Percentiles rank a stretch among this genome's conserved stretches.
Conservation (phyloP, 495 filamentous ascomycete genomes). For the Viridothelium virens region DNA sequence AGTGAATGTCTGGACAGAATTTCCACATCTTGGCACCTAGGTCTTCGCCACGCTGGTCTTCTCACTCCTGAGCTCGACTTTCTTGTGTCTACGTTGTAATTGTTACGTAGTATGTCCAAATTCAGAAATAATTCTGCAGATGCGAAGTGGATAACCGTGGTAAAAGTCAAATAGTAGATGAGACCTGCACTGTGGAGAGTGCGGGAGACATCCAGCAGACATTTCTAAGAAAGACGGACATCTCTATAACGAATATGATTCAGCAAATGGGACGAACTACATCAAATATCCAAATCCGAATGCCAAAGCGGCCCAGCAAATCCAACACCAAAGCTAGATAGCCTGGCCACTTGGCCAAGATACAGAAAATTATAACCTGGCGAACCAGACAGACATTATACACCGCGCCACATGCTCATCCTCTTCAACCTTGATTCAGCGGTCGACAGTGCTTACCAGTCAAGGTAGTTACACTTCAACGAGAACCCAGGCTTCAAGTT, state of each 20-base stretch:
- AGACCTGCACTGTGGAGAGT: too few species aligned
- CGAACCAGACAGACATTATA: neutral
- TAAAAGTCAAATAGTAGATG: too few species aligned
- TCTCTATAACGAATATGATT: neutral
- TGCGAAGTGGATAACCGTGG: too few species aligned
- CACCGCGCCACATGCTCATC: neutral
- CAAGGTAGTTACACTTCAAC: slow-evolving; percentile 44
- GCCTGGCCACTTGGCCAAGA: neutral
- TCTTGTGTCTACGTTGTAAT: too few species aligned
- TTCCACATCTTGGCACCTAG: too few species aligned
- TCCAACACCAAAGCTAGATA: slow-evolving; percentile 2
- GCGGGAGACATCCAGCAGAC: too few species aligned
- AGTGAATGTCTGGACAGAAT: too few species aligned
- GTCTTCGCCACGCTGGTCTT: too few species aligned
- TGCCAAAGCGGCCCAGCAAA: neutral
- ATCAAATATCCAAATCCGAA: neutral
- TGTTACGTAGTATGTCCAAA: too few species aligned
- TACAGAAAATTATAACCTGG: neutral
- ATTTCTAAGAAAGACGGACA: neutral
- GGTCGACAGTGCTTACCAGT: neutral
- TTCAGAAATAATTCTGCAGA: too few species aligned
- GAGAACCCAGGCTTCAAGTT: slow-evolving; percentile 50
- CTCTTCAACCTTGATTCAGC: neutral
- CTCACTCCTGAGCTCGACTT: too few species aligned
- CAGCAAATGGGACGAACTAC: neutral